Conservation (phyloP, 352 stramenopile genomes). For the Globisporangium cylindrosporum region DNA sequence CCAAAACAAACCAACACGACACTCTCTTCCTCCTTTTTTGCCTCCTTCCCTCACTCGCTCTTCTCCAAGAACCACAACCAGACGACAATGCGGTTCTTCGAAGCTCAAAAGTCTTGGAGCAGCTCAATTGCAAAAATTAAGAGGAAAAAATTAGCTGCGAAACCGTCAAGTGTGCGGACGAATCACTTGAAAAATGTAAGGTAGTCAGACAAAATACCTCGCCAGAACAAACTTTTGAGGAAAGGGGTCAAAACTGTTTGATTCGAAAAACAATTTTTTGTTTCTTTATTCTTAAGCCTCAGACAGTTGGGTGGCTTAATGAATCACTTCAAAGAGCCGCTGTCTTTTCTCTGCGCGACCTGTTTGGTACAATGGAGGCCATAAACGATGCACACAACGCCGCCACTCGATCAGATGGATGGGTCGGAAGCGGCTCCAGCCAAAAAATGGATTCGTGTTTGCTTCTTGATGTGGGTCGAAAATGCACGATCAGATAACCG, state of each 20-base stretch:
- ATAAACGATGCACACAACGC: not conserved
- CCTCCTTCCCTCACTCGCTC: not conserved
- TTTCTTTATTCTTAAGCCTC: not conserved
- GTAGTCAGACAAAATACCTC: not conserved
- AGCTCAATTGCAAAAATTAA: not conserved
- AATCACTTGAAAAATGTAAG: conserved; percentile 5
- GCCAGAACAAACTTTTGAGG: conserved; percentile 2
- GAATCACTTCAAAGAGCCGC: not conserved
- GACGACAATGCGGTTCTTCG: not conserved
- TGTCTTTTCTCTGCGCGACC: not conserved
- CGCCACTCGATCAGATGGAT: not conserved
- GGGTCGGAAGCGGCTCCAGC: not conserved
- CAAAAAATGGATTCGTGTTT: not conserved
- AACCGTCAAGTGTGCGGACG: not conserved
- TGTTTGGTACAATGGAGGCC: not conserved
- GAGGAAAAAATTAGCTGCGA: not conserved
- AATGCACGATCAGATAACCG: not conserved
- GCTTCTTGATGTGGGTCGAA: not conserved
- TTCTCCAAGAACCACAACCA: conserved; percentile 1
- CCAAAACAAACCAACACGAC: not conserved
- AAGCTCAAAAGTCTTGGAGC: not conserved
- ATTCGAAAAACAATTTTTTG: not conserved
- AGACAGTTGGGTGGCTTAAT: not conserved
- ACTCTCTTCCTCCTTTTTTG: not conserved
- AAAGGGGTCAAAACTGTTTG: not conserved